Base-by-base conservation (phyloP, 2,329 filamentous ascomycete genomes). In the Anthostomella pinea region DNA sequence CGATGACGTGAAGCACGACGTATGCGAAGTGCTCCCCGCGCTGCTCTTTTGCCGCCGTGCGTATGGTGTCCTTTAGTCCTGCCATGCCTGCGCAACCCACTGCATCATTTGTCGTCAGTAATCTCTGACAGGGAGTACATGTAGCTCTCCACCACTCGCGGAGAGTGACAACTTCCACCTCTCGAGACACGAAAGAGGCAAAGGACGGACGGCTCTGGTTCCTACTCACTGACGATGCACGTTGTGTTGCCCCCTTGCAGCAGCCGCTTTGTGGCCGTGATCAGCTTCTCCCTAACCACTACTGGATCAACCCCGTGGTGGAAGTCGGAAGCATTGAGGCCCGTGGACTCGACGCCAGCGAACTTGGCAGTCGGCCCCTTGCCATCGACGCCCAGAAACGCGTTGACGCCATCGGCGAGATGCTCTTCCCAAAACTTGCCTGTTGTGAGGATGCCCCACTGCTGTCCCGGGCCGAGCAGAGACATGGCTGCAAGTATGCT, bases 1-100 rank as follows among this genome's bases (percentile, higher is more conserved):
- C 90, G 5, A 96, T 69, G 43, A 96, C 80, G 53, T 75, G 76
- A 4, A 94, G 56, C 2, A 53, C 52, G 21, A 68, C 66, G 36
- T 68, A 63, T 0, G 77, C 84, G 29, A 71, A 69, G 8, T 72
- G 64, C n/a, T 71, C 60, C 2, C 85, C 85, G 38, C 83, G 71
- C 32, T 77, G 70, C 39, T 85, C 79, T 0, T 75, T 54, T 22
- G 85, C 84, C 1, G 83, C 83, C 27, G 76, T 72, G 21, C 83
- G 74, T 24, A 96, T 88, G 40, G 83, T 83, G 25, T 79, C 70
- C 51, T 93, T 85, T 64, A 96, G 73, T 0, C 89, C 90, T 1
- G 83, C 82, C 90, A 96, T 95, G 0, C 89, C 90, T 3, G 87
- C 90, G 59, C 90, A 96, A 0, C 90, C 90, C 68, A 96, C n/a